Conservation (phyloP, 805 yeast species). For the Peterozyma xylosa region DNA sequence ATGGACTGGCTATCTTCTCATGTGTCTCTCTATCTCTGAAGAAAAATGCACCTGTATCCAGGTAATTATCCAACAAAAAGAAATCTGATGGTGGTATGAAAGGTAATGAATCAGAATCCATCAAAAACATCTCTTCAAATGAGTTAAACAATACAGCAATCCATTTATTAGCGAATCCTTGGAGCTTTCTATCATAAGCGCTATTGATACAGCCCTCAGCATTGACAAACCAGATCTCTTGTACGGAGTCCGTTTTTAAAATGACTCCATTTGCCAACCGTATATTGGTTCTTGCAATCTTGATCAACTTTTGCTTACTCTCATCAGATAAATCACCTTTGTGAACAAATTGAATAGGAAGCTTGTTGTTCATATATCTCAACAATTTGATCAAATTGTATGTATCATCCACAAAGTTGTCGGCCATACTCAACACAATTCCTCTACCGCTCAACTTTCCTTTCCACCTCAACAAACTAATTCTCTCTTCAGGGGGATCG, state of each 20-base stretch:
- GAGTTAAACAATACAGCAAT: constrained; percentile 52
- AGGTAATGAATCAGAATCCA: constrained; percentile 47
- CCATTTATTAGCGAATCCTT: constrained; percentile 35
- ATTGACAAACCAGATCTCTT: constrained; percentile 25
- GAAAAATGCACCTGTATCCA: constrained; percentile 31
- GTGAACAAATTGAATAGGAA: constrained; percentile 43
- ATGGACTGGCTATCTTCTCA: constrained; percentile 20
- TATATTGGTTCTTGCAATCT: constrained; percentile 23
- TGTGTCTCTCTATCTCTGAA: constrained; percentile 40
- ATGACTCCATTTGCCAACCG: constrained; percentile 10
- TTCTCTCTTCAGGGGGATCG: neutral
- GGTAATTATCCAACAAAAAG: constrained; percentile 28
- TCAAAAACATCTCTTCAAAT: constrained; percentile 44
- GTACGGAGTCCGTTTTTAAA: constrained; percentile 15
- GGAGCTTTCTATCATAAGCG: constrained; percentile 18
- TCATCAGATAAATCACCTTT: constrained; percentile 29
- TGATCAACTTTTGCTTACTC: constrained; percentile 25
- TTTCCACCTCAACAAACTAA: constrained; percentile 15
- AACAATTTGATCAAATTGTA: constrained; percentile 39
- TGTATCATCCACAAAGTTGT: constrained; percentile 37
- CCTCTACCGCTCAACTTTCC: constrained; percentile 36
- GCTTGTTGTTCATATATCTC: constrained; percentile 38
- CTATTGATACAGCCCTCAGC: constrained; percentile 20
- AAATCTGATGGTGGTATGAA: constrained; percentile 28
- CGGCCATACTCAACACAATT: constrained; percentile 46